Evolutionary conservation across 345 rosid species (phyloP).

Genomic region (Euphorbia pulcherrima): DNA sequence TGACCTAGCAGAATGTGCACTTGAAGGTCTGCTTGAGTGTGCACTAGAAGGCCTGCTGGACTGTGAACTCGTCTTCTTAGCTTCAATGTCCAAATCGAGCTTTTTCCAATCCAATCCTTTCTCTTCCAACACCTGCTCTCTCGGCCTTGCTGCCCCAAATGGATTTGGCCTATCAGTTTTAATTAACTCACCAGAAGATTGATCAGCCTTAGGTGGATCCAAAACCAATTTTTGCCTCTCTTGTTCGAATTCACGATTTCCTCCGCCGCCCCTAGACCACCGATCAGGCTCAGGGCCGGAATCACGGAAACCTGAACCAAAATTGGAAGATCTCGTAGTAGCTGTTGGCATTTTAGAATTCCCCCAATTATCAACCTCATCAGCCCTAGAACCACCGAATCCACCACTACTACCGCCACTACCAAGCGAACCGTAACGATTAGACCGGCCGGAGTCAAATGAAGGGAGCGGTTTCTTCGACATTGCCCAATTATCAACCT

Average conservation of each 20-base stretch:
- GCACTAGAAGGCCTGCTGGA: slow-evolving; percentile 82
- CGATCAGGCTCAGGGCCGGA: slow-evolving; percentile 58
- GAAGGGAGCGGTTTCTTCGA: slow-evolving; percentile 55
- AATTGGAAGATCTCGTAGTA: slow-evolving; percentile 50
- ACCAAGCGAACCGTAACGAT: slow-evolving; percentile 55
- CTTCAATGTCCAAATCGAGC: slow-evolving; percentile 69
- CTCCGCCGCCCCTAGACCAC: slow-evolving; percentile 64
- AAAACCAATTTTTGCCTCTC: slow-evolving; percentile 70
- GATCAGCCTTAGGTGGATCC: slow-evolving; percentile 55
- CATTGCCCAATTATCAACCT: slow-evolving; percentile 81
- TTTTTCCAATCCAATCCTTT: slow-evolving; percentile 94
- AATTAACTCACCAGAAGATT: slow-evolving; percentile 37
- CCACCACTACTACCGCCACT: slow-evolving; percentile 43
- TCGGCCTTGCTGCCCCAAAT: slow-evolving; percentile 88
- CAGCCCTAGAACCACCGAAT: slow-evolving; percentile 57
- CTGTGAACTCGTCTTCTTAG: slow-evolving; percentile 45
- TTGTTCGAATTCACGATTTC: slow-evolving; percentile 26
- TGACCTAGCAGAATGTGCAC: slow-evolving; percentile 78
- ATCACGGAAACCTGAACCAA: slow-evolving; percentile 61
- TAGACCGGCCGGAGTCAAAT: slow-evolving; percentile 50
- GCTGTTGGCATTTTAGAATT: slow-evolving; percentile 49
- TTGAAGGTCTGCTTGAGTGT: slow-evolving; percentile 89
- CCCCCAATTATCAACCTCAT: slow-evolving; percentile 78
- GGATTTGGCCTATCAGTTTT: slow-evolving; percentile 70
- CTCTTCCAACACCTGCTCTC: slow-evolving; percentile 88